Evolutionary conservation across 352 stramenopile genomes (phyloP).

Genomic region (Pythium phragmiticola): DNA sequence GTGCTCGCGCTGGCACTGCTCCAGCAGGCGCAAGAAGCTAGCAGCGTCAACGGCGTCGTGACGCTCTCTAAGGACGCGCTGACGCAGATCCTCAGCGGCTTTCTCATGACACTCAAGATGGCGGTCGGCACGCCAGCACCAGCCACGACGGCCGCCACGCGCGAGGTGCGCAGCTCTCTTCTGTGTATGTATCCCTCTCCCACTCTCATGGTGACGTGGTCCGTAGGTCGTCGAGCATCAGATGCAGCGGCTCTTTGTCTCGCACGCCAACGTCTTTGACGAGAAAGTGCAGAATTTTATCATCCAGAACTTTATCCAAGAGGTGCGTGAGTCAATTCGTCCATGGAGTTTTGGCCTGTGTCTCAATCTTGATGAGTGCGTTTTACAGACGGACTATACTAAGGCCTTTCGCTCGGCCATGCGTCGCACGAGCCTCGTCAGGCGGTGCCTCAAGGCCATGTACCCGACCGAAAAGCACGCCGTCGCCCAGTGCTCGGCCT

Average conservation of each 20-base stretch:
- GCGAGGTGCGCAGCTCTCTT: slow-evolving; percentile 1
- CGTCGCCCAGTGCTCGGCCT: not conserved
- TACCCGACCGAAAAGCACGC: slow-evolving; percentile 44
- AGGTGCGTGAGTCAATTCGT: slow-evolving; percentile 23
- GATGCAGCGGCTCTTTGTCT: slow-evolving; percentile 73
- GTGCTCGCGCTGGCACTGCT: slow-evolving; percentile 59
- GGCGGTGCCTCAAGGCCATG: slow-evolving; percentile 70
- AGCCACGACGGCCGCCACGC: not conserved
- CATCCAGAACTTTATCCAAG: slow-evolving; percentile 85
- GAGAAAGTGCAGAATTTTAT: slow-evolving; percentile 86
- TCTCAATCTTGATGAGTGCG: too few species aligned
- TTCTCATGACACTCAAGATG: slow-evolving; percentile 54
- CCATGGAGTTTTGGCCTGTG: too few species aligned
- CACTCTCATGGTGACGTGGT: too few species aligned
- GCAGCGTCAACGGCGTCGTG: slow-evolving; percentile 30
- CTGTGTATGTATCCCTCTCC: not conserved
- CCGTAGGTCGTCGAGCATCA: slow-evolving; percentile 46
- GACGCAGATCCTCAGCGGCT: slow-evolving; percentile 61
- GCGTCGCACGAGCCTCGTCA: slow-evolving; percentile 71
- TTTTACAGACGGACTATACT: slow-evolving; percentile 44
- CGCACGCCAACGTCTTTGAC: slow-evolving; percentile 82
- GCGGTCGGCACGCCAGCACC: slow-evolving; percentile 29
- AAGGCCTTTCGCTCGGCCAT: slow-evolving; percentile 70
- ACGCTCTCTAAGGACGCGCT: slow-evolving; percentile 48
- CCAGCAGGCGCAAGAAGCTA: slow-evolving; percentile 49